Conservation (phyloP, 1,139 yeast species). For the Scheffersomyces insectosa region DNA sequence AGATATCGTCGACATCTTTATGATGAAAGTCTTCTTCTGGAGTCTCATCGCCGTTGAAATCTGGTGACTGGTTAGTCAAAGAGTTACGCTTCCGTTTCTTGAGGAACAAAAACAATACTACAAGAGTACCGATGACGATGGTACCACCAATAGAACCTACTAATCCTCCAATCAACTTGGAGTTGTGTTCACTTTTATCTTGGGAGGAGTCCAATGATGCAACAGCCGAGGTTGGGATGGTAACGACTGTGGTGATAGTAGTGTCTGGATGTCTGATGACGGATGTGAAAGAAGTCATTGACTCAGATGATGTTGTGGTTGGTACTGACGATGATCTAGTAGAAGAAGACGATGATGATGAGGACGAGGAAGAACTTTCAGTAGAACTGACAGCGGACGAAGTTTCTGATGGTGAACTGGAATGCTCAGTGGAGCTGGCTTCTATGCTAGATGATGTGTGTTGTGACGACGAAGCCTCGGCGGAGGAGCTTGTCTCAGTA, state of each 20-base stretch:
- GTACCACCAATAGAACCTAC: conserved; percentile 53
- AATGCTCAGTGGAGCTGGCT: background rate
- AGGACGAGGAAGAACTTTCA: background rate
- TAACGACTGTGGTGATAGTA: conserved; percentile 43
- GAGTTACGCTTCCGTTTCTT: conserved; percentile 30
- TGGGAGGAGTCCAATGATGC: conserved; percentile 10
- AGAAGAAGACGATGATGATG: conserved; percentile 1
- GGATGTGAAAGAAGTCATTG: conserved; percentile 24
- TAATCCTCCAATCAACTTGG: conserved; percentile 47
- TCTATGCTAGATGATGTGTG: background rate
- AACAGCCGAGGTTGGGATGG: conserved; percentile 36
- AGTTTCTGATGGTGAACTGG: background rate
- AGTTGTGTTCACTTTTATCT: conserved; percentile 26
- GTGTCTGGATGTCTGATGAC: conserved; percentile 29
- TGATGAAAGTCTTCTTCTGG: conserved; percentile 5
- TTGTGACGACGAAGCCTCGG: background rate
- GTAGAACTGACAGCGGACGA: background rate
- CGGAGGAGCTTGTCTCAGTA: background rate
- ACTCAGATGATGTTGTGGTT: conserved; percentile 1
- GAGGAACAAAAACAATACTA: conserved; percentile 37
- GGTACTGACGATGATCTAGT: conserved; percentile 1
- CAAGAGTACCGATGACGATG: conserved; percentile 40
- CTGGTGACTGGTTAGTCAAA: conserved; percentile 47
- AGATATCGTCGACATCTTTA: background rate
- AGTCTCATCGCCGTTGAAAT: conserved; percentile 33